A percentile compares a stretch with the other conserved stretches of the same genome.
Evolutionary conservation across 2,329 filamentous ascomycete genomes (phyloP).

Genomic region (Chalaropsis thielavioides): DNA sequence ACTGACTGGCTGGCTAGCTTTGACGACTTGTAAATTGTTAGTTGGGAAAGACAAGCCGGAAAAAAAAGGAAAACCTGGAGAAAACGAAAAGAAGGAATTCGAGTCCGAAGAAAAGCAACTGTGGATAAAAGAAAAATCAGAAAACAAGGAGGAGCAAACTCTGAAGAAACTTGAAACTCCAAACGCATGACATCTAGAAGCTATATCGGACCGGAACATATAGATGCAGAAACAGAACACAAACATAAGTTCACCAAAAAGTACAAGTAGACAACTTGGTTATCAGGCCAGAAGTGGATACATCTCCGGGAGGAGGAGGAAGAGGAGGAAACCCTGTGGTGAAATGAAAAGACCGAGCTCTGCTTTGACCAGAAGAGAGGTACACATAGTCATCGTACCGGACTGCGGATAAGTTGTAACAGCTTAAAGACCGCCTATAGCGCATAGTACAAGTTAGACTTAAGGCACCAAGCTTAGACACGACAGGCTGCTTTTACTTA

Average conservation of each 20-base stretch:
- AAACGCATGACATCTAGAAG: constrained; percentile 3
- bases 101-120: background rate
- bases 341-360: constrained; percentile 7
- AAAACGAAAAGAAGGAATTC: background rate
- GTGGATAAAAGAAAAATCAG: background rate
- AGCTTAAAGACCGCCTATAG: background rate
- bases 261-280: background rate
- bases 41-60: background rate
- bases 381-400: background rate
- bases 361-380: background rate
- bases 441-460: background rate
- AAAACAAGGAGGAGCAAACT: background rate
- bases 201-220: background rate
- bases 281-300: constrained; percentile 4
- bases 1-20: background rate
- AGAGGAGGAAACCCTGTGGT: background rate
- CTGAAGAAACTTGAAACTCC: background rate
- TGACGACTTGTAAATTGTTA: background rate
- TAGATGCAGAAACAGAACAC: background rate
- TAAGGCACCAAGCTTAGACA: background rate
- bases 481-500: background rate
- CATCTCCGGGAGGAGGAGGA: background rate
- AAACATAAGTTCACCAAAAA: background rate
- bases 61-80: background rate
- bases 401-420: background rate